These are phyloP conservation scores for Cyberlindnera petersonii DNA, from an alignment of 805 yeast species.

Conservation along the genomic window DNA sequence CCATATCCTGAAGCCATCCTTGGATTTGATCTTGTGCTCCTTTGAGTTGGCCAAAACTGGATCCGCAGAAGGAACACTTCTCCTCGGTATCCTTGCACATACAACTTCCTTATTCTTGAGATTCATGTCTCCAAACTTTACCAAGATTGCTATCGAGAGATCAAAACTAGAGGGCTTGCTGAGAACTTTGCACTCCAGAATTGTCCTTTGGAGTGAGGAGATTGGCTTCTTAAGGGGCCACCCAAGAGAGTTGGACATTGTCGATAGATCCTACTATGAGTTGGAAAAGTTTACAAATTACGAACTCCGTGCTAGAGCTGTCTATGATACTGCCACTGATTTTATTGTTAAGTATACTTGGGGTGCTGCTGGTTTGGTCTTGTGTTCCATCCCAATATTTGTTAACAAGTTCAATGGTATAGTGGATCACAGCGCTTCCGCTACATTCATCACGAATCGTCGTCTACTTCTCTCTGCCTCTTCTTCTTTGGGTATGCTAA, in stretches of 20 bases:
- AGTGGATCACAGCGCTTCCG: slow-evolving; percentile 52
- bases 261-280: slow-evolving; percentile 79
- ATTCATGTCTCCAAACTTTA: slow-evolving; percentile 85
- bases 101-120: slow-evolving; percentile 69
- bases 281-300: slow-evolving; percentile 72
- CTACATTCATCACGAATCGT: slow-evolving; percentile 86
- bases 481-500: slow-evolving; percentile 81
- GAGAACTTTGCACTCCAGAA: slow-evolving; percentile 75
- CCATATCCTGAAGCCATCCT: slow-evolving; percentile 76
- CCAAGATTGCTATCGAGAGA: slow-evolving; percentile 68
- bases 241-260: slow-evolving; percentile 65
- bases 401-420: slow-evolving; percentile 42
- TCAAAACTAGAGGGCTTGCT: slow-evolving; percentile 83
- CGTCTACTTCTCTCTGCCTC: slow-evolving; percentile 79
- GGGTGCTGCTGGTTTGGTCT: slow-evolving; percentile 91
- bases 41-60: slow-evolving; percentile 53
- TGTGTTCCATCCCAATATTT: slow-evolving; percentile 88
- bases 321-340: slow-evolving; percentile 81
- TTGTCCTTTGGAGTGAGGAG: slow-evolving; percentile 78
- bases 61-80: slow-evolving; percentile 68
- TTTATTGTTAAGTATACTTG: slow-evolving; percentile 88
- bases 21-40: slow-evolving; percentile 78
- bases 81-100: slow-evolving; percentile 77
- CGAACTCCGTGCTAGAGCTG: slow-evolving; percentile 70
- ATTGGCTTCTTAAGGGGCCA: slow-evolving; percentile 84